phyloP scores from a whole-genome alignment of 192 early-diverging fungal species.

The Linnemannia hyalina region DNA sequence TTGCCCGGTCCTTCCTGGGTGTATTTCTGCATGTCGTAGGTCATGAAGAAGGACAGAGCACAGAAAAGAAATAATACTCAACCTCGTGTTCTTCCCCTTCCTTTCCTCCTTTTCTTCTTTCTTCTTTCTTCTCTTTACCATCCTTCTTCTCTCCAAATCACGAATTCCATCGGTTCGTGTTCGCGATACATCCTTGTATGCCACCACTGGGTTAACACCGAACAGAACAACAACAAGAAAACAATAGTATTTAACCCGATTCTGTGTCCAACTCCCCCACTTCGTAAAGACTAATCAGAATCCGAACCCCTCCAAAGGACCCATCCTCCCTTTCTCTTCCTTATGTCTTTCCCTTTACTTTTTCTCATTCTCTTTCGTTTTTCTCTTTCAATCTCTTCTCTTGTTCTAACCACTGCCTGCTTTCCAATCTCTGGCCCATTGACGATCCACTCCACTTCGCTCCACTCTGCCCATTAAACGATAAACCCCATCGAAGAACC shows the following conservation, averaged over 20 bases:
- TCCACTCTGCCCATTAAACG: not conserved
- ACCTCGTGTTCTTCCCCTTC: not conserved
- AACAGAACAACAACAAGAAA: not conserved
- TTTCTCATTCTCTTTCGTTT: not conserved
- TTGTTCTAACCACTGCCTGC: not conserved
- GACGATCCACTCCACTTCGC: slow-evolving; percentile 16
- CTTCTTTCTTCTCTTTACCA: not conserved
- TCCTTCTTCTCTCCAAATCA: not conserved
- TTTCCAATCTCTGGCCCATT: not conserved
- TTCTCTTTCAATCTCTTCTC: not conserved
- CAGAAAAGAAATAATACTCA: not conserved
- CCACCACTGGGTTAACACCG: slow-evolving; percentile 1
- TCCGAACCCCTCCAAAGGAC: not conserved
- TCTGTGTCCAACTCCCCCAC: not conserved
- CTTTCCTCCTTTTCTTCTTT: not conserved
- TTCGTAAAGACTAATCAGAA: not conserved
- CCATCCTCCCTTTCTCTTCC: not conserved
- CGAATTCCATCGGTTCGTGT: slow-evolving; percentile 9
- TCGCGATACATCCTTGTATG: slow-evolving; percentile 8
- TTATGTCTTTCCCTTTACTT: not conserved
- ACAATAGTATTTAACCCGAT: not conserved
- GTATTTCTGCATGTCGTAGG: not conserved
- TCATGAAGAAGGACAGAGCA: not conserved
- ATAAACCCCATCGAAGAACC: not conserved
- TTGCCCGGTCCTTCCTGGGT: not conserved